phyloP scores from a whole-genome alignment of 2,329 filamentous ascomycete species.

The Neurospora crassa region DNA sequence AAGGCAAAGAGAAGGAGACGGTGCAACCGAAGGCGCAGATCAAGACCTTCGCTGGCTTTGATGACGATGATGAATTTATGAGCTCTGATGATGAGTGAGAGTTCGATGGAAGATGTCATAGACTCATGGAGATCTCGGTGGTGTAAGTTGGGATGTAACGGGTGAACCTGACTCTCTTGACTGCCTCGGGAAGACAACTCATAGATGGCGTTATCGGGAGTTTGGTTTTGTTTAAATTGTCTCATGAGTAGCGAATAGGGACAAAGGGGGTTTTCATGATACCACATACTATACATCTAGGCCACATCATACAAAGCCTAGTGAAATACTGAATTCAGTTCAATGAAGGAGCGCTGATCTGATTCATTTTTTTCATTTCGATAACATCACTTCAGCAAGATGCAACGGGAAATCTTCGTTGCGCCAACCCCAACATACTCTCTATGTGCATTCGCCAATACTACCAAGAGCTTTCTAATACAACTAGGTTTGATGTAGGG shows the following conservation, averaged over 20 bases:
- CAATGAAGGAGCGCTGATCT: background rate
- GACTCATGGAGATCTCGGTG: conserved; percentile 2
- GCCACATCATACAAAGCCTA: background rate
- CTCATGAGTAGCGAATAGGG: background rate
- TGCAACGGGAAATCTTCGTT: background rate
- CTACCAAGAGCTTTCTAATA: conserved; percentile 16
- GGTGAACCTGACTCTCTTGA: background rate
- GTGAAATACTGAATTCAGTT: background rate
- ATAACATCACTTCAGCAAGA: background rate
- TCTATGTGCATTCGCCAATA: conserved; percentile 19
- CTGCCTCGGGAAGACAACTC: background rate
- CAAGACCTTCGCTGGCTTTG: conserved; percentile 62
- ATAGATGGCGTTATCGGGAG: background rate
- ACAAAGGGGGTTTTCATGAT: background rate
- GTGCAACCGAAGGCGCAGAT: conserved; percentile 29
- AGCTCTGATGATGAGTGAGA: conserved; percentile 53
- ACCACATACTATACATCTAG: background rate
- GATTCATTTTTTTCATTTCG: background rate
- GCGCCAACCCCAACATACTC: conserved; percentile 5
- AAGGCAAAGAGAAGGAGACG: conserved; percentile 24
- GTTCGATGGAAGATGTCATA: conserved; percentile 20
- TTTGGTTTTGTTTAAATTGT: background rate
- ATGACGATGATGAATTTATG: conserved; percentile 69
- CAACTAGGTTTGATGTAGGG: conserved; percentile 10
- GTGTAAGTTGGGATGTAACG: background rate